A percentile compares a stretch with the other conserved stretches of the same genome.
phyloP scores from a whole-genome alignment of 768 basidiomycete genomes.

The Rhizopogon vesiculosus region DNA sequence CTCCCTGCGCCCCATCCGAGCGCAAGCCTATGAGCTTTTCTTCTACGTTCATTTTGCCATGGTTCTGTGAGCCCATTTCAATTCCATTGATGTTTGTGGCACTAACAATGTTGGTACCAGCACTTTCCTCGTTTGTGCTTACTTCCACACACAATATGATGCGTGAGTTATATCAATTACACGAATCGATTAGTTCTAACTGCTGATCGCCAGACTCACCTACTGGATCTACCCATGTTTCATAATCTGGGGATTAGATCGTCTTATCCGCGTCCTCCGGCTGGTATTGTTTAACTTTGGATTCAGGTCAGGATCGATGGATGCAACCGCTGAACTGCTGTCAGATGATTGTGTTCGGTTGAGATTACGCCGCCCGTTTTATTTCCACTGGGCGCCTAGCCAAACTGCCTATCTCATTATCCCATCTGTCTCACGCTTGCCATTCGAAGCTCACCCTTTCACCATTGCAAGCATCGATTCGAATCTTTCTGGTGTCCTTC shows the following conservation, averaged over 20 bases:
- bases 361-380: slow-evolving; percentile 35
- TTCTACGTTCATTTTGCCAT: slow-evolving; percentile 37
- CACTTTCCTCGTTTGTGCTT: slow-evolving; percentile 29
- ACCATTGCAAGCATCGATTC: slow-evolving; percentile 42
- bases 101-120: slow-evolving; percentile 8
- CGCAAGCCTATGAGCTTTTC: slow-evolving; percentile 43
- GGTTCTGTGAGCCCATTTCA: slow-evolving; percentile 24
- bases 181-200: neutral
- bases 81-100: neutral
- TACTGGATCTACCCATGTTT: slow-evolving; percentile 42
- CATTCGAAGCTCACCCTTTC: slow-evolving; percentile 54
- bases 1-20: slow-evolving; percentile 43
- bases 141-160: slow-evolving; percentile 30
- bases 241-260: slow-evolving; percentile 45
- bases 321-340: slow-evolving; percentile 33
- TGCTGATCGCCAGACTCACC: slow-evolving; percentile 8
- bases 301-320: slow-evolving; percentile 14
- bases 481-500: slow-evolving; percentile 3
- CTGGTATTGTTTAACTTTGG: slow-evolving; percentile 35
- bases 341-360: slow-evolving; percentile 41
- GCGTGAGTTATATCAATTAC: slow-evolving; percentile 15
- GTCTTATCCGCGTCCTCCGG: slow-evolving; percentile 36
- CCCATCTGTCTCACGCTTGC: slow-evolving; percentile 36
- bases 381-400: slow-evolving; percentile 47
- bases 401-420: slow-evolving; percentile 49